Conservation (phyloP, 192 early-diverging fungal species). For the Podila horticola region DNA sequence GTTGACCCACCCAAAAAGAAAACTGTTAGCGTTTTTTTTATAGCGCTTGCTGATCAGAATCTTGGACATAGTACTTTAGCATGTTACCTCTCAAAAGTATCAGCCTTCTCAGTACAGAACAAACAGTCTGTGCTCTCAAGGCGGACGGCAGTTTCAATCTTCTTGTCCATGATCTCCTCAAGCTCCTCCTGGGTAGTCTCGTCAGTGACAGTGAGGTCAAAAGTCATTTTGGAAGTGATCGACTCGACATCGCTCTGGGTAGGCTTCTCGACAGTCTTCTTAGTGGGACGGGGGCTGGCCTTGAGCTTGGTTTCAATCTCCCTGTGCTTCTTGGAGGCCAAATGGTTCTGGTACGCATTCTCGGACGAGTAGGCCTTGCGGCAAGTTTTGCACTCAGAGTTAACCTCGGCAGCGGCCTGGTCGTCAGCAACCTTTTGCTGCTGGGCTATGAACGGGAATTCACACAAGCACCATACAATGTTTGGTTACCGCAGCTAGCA, state of each 20-base stretch:
- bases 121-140: slow-evolving; percentile 86
- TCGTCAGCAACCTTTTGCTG: slow-evolving; percentile 42
- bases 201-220: slow-evolving; percentile 55
- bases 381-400: slow-evolving; percentile 61
- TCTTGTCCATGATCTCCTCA: slow-evolving; percentile 82
- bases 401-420: slow-evolving; percentile 44
- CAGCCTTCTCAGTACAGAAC: slow-evolving; percentile 83
- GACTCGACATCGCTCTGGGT: slow-evolving; percentile 38
- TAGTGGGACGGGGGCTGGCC: slow-evolving; percentile 21
- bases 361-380: slow-evolving; percentile 80
- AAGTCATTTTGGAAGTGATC: slow-evolving; percentile 42
- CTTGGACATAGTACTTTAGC: too few species aligned
- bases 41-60: not conserved
- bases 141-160: slow-evolving; percentile 74
- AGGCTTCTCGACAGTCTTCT: slow-evolving; percentile 23
- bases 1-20: too few species aligned
- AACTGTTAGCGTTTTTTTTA: not conserved
- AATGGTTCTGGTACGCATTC: slow-evolving; percentile 90
- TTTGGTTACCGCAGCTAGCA: too few species aligned
- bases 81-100: slow-evolving; percentile 63
- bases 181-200: slow-evolving; percentile 68
- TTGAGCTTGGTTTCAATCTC: slow-evolving; percentile 70
- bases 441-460: slow-evolving; percentile 14
- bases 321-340: slow-evolving; percentile 96
- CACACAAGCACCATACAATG: too few species aligned